A percentile compares a stretch with the other conserved stretches of the same genome.
Conservation (phyloP, 352 stramenopile genomes). For the Globisporangium recalcitrans region DNA sequence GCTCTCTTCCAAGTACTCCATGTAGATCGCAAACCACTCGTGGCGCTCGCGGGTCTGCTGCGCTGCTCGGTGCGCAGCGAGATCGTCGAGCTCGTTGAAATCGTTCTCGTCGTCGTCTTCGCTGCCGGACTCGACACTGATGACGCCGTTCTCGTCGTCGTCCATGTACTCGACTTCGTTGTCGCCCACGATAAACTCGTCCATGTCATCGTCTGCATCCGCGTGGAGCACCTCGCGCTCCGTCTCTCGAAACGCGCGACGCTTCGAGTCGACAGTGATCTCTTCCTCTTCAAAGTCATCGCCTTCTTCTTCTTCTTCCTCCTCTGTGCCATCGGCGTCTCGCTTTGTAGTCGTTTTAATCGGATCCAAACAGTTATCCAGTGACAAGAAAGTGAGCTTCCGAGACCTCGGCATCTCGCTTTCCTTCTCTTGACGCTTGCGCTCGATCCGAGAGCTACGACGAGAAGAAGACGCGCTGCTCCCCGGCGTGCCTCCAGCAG, state of each 20-base stretch:
- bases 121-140: slow-evolving; percentile 47
- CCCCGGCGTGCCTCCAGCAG: slow-evolving; percentile 3
- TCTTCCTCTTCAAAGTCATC: slow-evolving; percentile 34
- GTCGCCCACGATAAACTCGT: slow-evolving; percentile 77
- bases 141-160: slow-evolving; percentile 69
- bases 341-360: slow-evolving; percentile 13
- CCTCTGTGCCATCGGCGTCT: slow-evolving; percentile 21
- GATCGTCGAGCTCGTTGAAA: slow-evolving; percentile 25
- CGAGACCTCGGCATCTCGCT: slow-evolving; percentile 25
- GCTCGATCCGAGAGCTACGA: slow-evolving; percentile 60
- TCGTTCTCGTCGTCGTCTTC: slow-evolving; percentile 40
- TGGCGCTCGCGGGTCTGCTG: slow-evolving; percentile 50
- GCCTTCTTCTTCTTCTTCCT: slow-evolving; percentile 23
- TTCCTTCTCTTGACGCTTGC: slow-evolving; percentile 46
- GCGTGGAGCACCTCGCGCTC: slow-evolving; percentile 36
- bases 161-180: slow-evolving; percentile 87
- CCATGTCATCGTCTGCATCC: slow-evolving; percentile 60
- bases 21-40: slow-evolving; percentile 85
- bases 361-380: slow-evolving; percentile 66
- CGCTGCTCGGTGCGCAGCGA: slow-evolving; percentile 28
- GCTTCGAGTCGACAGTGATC: background rate
- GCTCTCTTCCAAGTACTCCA: slow-evolving; percentile 73
- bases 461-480: slow-evolving; percentile 33
- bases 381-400: slow-evolving; percentile 53
- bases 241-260: slow-evolving; percentile 13